Conservation (phyloP, 1,284 basidiomycete species). For the Sporisorium exsertum region DNA sequence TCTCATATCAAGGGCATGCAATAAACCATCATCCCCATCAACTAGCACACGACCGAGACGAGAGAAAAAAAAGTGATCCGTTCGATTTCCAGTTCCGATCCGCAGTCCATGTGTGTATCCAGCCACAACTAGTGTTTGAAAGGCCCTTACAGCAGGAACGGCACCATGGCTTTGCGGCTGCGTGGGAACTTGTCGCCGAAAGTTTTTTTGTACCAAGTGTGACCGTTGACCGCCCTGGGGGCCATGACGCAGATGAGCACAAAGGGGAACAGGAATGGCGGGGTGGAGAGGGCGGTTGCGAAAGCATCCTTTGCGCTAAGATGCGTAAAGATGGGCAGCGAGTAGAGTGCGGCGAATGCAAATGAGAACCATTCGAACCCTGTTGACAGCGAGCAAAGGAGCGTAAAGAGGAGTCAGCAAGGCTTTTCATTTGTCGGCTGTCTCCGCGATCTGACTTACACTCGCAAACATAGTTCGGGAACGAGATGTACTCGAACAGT, state of each 20-base stretch:
- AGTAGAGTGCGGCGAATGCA: conserved; percentile 56
- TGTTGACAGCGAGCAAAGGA: conserved; percentile 11
- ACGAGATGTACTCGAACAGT: conserved; percentile 83
- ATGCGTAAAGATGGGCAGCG: conserved; percentile 49
- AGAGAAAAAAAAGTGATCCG: background rate
- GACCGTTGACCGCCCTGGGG: conserved; percentile 81
- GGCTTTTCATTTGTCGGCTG: too few species aligned
- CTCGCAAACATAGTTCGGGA: conserved; percentile 91
- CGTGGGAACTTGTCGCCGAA: conserved; percentile 78
- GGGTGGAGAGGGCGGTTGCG: conserved; percentile 47
- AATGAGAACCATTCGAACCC: conserved; percentile 68
- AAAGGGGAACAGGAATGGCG: conserved; percentile 74
- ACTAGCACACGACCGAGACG: background rate
- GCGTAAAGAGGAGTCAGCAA: background rate
- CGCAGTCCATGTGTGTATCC: background rate
- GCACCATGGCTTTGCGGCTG: conserved; percentile 77
- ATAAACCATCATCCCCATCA: background rate
- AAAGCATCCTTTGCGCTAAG: conserved; percentile 26
- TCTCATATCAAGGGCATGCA: background rate
- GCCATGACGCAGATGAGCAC: conserved; percentile 80
- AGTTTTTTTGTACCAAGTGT: conserved; percentile 81
- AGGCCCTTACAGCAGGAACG: conserved; percentile 74
- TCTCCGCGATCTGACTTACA: conserved; percentile 70
- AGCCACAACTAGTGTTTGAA: background rate
- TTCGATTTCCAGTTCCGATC: conserved; percentile 1